Base-by-base conservation (phyloP, 352 stramenopile genomes). In the Globisporangium cederbergense region DNA sequence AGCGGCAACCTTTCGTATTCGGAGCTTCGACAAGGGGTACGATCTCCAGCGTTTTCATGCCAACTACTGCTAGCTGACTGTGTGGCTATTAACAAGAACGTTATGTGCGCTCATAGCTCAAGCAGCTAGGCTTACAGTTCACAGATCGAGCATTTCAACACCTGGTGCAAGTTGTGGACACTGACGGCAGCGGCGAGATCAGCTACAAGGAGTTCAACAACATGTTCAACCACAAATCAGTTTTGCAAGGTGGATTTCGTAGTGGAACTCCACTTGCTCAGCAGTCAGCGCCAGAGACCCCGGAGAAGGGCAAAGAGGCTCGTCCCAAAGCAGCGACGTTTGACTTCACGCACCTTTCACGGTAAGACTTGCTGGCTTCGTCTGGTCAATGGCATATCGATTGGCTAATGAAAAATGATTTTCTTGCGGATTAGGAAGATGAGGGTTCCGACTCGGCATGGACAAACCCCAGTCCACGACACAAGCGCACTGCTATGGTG, bases 131-230 rank as follows among this genome's bases (percentile, higher is more conserved):
- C 1, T 25, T 88, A 22, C 68, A 86, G 20, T 71, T 85, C 16
- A 86, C 72, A 3, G 69, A 86, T 32, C 73, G 66, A 28, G 79
- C 86, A 58, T 85, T 86, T 30, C 66, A 73, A 2, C 70, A 81
- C 43, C 45, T 88, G 6, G 74, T 67, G 8, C 67, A 66, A 10
- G 55, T 67, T 7, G 70, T 82, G 4, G 75, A 86, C 53, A 76
- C 74, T 0, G 75, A 83, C 45, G 70, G 74, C 5, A 83, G 73
- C 28, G 76, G 77, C 14, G 79, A 84, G 59, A 88, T 86, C 58
- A 80, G 77, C 60, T 88, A 84, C 59, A 75, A 75, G 18, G 77
- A 88, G 68, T 88, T 88, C 62, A 79, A 45, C 49, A 65, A 78
- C 14, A 52, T 80, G 53, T 80, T 88, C 25, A 53, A 38, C 34